phyloP scores from a whole-genome alignment of 2,329 filamentous ascomycete species.

The Fusarium coffeatum region DNA sequence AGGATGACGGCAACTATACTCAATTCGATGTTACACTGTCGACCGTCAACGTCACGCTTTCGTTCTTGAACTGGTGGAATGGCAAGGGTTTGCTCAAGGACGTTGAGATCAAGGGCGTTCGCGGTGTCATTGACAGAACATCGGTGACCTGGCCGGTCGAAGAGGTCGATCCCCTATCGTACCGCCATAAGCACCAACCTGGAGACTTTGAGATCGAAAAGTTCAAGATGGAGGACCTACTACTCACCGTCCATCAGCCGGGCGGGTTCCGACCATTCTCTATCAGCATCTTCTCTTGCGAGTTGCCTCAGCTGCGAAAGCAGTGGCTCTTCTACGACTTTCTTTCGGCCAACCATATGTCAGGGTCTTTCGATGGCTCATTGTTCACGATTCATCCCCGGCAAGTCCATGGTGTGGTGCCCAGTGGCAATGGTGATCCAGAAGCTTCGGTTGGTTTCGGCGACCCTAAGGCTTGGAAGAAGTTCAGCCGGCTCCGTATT shows the following conservation, averaged over 20 bases:
- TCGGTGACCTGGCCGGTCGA: constrained; percentile 76
- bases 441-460: constrained; percentile 67
- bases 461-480: constrained; percentile 86
- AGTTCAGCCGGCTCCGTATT: constrained; percentile 90
- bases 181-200: constrained; percentile 85
- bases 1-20: constrained; percentile 94
- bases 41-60: constrained; percentile 94
- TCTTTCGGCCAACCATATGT: constrained; percentile 93
- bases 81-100: constrained; percentile 91
- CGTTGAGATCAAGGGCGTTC: constrained; percentile 92
- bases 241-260: constrained; percentile 93
- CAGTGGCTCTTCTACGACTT: constrained; percentile 99
- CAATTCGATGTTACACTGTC: constrained; percentile 97
- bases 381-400: constrained; percentile 96
- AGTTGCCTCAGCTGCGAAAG: constrained; percentile 90
- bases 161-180: constrained; percentile 83
- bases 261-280: constrained; percentile 92
- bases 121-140: constrained; percentile 91
- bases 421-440: constrained; percentile 61
- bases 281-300: constrained; percentile 94
- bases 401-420: constrained; percentile 84
- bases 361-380: constrained; percentile 93
- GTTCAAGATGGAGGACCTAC: constrained; percentile 94
- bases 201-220: constrained; percentile 98
- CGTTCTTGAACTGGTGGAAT: constrained; percentile 99